Evolutionary conservation across 441 rosid genomes (phyloP), one percentile per base, ranked within the genome.

Genomic region (Erodium texanum): DNA sequence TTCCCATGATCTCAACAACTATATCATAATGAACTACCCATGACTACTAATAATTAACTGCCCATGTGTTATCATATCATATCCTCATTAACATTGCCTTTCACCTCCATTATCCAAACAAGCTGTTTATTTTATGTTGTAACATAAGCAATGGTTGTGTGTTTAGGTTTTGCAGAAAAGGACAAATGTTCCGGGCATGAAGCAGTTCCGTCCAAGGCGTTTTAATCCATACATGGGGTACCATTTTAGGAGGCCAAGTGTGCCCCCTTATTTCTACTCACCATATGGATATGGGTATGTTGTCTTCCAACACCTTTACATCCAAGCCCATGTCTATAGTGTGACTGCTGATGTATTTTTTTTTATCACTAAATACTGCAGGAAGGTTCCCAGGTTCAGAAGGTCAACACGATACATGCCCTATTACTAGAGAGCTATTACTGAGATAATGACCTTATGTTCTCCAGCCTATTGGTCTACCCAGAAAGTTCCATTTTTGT

Each of bases 141-240:
- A 45, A 45, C 3, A n/a, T n/a, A n/a, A n/a, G n/a, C 16, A 45
- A 45, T 45, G 54, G 16, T 45, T 23, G 23, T 66, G 23, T 65
- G 2, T 43, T 19, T 65, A 93, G 98, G 98, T 93, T 59, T 74
- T 82, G 73, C 89, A 86, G 6, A 93, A 93, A 80, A 82, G 98
- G 78, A 90, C 97, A 41, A 93, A 93, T 70, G 89, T 90, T 72
- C 98, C 97, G 61, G 98, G 97, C 71, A 71, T 90, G 91, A 93
- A 93, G 81, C 98, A 87, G 81, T 87, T 70, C 75, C 91, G 89
- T 45, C 84, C 90, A 2, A 83, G 97, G 68, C 86, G 89, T 24
- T 86, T 79, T 77, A 87, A 79, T 75, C 90, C 96, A 0, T 90
- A 86, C 74, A 77, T 77, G 82, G 93, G 96, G 5, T 79, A 71